phyloP scores from a whole-genome alignment of 2,329 filamentous ascomycete species.

The Samsoniella hepiali region DNA sequence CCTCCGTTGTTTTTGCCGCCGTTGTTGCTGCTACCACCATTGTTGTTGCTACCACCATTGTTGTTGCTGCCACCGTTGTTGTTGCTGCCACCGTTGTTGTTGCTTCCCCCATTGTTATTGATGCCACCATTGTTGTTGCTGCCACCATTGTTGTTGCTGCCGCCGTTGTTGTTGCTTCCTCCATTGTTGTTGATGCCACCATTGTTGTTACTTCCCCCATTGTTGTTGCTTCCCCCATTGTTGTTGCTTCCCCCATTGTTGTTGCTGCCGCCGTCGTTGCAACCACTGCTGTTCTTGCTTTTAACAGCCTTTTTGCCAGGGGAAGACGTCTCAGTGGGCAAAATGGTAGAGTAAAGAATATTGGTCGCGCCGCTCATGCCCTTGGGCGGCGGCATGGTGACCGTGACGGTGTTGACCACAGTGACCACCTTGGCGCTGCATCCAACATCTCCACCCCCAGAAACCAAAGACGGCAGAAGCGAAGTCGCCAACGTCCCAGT shows the following conservation, averaged over 20 bases:
- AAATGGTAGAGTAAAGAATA: neutral
- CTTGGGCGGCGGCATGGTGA: neutral
- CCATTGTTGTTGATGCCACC: neutral
- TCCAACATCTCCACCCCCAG: neutral
- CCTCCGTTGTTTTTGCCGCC: neutral
- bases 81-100: neutral
- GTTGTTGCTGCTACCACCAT: neutral
- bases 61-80: neutral
- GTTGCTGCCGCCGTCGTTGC: neutral
- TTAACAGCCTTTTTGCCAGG: neutral
- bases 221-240: neutral
- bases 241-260: neutral
- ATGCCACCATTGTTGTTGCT: neutral
- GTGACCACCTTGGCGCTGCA: slow-evolving; percentile 7
- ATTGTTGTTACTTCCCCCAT: neutral
- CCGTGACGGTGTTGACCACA: slow-evolving; percentile 11
- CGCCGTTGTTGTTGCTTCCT: neutral
- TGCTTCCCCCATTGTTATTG: neutral
- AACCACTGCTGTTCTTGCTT: neutral
- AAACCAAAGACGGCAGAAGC: neutral
- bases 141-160: neutral
- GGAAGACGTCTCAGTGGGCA: neutral
- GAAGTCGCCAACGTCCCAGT: neutral
- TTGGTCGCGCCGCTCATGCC: neutral
- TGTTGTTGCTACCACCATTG: neutral